Conservation (phyloP, 2,329 filamentous ascomycete genomes). For the Trichoderma cornu-damae region DNA sequence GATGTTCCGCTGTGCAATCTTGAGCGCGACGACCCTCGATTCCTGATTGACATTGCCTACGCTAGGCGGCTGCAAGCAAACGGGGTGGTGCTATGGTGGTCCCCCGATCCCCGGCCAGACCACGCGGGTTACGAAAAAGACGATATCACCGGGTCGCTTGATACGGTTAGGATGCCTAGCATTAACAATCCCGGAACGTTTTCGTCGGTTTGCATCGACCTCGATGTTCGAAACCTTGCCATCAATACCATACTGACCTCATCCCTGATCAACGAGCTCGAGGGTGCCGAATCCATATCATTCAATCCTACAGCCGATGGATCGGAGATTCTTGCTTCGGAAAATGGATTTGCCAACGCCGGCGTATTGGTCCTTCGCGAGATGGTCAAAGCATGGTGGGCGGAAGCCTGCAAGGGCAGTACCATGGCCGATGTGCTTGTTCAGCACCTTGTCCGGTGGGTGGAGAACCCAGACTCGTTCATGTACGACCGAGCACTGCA, state of each 20-base stretch:
- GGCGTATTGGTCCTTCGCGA: conserved; percentile 87
- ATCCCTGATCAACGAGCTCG: conserved; percentile 91
- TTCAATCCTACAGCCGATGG: conserved; percentile 58
- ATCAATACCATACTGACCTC: conserved; percentile 98
- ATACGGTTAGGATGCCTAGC: conserved; percentile 84
- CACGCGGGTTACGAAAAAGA: conserved; percentile 95
- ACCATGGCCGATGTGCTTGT: conserved; percentile 97
- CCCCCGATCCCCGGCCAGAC: conserved; percentile 75
- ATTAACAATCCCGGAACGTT: conserved; percentile 93
- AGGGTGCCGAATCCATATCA: conserved; percentile 79
- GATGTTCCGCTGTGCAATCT: conserved; percentile 94
- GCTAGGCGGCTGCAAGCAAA: conserved; percentile 84
- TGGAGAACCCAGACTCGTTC: conserved; percentile 87
- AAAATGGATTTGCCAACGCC: conserved; percentile 88
- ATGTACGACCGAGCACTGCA: conserved; percentile 92
- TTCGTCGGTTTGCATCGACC: conserved; percentile 90
- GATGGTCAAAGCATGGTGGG: conserved; percentile 99
- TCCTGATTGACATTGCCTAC: conserved; percentile 93
- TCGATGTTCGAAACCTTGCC: conserved; percentile 87
- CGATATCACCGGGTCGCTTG: conserved; percentile 75
- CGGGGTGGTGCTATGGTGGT: conserved; percentile 97
- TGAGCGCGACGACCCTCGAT: conserved; percentile 88
- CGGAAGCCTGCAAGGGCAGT: conserved; percentile 82
- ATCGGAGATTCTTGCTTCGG: conserved; percentile 62
- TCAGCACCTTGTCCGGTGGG: conserved; percentile 94